Conservation (phyloP, 1,284 basidiomycete species). For the Sporisorium graminicola region DNA sequence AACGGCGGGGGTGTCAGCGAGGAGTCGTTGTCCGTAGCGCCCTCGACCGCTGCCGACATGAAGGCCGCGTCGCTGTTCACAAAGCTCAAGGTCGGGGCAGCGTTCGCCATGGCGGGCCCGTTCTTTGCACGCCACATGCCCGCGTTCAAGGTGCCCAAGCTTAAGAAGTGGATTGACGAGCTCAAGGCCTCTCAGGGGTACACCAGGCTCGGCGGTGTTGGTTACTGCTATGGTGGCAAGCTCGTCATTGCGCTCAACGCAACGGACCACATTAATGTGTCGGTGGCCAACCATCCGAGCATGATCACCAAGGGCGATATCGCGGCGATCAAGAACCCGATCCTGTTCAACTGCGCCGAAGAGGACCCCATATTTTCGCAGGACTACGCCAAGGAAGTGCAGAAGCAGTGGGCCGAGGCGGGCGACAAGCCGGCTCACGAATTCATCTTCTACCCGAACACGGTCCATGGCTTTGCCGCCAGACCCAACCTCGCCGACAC, state of each 20-base stretch:
- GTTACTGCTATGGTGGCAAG: constrained; percentile 77
- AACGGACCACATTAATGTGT: constrained; percentile 71
- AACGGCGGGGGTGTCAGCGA: constrained; percentile 46
- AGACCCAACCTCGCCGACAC: constrained; percentile 73
- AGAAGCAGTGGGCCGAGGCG: constrained; percentile 72
- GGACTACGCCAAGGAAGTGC: constrained; percentile 71
- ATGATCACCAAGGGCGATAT: constrained; percentile 63
- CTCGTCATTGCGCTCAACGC: constrained; percentile 61
- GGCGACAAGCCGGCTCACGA: constrained; percentile 73
- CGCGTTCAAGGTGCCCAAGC: constrained; percentile 13
- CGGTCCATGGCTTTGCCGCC: constrained; percentile 75
- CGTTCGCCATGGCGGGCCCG: constrained; percentile 22
- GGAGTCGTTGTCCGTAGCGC: constrained; percentile 15
- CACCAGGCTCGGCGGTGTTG: constrained; percentile 76
- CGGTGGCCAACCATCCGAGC: constrained; percentile 76
- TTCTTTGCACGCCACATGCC: constrained; percentile 43
- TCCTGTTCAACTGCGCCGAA: constrained; percentile 76
- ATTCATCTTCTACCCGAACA: constrained; percentile 75
- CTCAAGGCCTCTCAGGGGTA: constrained; percentile 74
- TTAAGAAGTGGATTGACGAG: constrained; percentile 40
- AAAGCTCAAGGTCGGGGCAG: constrained; percentile 29
- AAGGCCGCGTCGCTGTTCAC: constrained; percentile 19
- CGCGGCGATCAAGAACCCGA: constrained; percentile 73
- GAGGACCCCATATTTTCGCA: constrained; percentile 74
- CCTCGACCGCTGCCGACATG: constrained; percentile 36